These are phyloP conservation scores for Solanum medicagineum DNA, from an alignment of 257 asterid genomes.

Conservation along the genomic window DNA sequence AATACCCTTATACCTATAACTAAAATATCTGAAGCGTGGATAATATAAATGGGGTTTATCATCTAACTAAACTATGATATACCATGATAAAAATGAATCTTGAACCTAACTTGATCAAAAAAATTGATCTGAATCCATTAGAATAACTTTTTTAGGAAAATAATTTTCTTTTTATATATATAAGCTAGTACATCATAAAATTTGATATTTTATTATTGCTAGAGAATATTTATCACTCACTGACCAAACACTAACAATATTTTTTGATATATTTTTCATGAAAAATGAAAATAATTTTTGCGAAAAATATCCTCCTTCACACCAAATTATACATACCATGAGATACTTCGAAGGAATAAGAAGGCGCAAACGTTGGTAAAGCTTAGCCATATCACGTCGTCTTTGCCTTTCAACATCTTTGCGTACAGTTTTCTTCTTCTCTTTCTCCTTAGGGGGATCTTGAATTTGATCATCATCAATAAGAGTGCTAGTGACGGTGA, in stretches of 20 bases:
- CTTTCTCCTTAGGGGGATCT: background rate
- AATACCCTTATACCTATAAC: background rate
- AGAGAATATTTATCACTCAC: background rate
- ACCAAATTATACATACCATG: background rate
- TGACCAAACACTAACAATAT: background rate
- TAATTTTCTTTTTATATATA: background rate
- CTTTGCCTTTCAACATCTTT: conserved; percentile 2
- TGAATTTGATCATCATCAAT: background rate
- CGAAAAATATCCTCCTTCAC: background rate
- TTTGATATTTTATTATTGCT: background rate
- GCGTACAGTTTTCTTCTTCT: background rate
- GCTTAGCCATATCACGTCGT: background rate
- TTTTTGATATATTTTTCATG: background rate
- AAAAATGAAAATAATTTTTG: background rate
- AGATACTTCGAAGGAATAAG: conserved; percentile 1
- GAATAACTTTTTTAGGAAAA: background rate
- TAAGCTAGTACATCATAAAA: background rate
- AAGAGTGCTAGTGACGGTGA: background rate
- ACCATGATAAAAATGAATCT: background rate
- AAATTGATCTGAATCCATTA: background rate
- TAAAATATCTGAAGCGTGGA: background rate
- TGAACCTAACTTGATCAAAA: background rate
- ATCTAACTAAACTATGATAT: background rate
- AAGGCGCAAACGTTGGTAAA: background rate
- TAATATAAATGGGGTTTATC: background rate